phyloP scores from a whole-genome alignment of 2,329 filamentous ascomycete species.

The Neonectria faginata region DNA sequence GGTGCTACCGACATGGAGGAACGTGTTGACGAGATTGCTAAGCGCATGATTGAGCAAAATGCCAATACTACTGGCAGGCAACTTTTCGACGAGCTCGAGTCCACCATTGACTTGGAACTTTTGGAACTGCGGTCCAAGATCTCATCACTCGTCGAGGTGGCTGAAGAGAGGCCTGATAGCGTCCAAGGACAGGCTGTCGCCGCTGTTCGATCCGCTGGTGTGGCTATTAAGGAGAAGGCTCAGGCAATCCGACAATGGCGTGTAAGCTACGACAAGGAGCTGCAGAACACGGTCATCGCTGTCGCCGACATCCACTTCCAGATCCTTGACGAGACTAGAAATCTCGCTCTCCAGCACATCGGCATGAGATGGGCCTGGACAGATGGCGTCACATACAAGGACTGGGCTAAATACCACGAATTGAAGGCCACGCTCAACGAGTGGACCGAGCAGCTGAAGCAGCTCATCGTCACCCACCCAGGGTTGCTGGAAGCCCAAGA shows the following conservation, averaged over 20 bases:
- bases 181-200: conserved; percentile 58
- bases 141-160: conserved; percentile 68
- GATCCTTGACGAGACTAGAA: conserved; percentile 84
- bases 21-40: conserved; percentile 69
- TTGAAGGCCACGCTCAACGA: conserved; percentile 84
- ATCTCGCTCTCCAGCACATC: conserved; percentile 88
- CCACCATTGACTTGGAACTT: conserved; percentile 73
- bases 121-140: conserved; percentile 75
- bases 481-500: conserved; percentile 76
- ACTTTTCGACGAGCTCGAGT: conserved; percentile 76
- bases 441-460: conserved; percentile 86
- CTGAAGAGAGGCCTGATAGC: conserved; percentile 57
- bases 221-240: conserved; percentile 80
- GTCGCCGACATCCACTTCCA: conserved; percentile 84
- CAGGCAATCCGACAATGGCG: conserved; percentile 84
- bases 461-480: conserved; percentile 79
- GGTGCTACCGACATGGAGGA: conserved; percentile 80
- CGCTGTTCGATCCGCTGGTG: conserved; percentile 74
- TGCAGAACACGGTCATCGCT: conserved; percentile 74
- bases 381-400: conserved; percentile 94
- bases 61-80: conserved; percentile 74
- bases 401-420: conserved; percentile 95
- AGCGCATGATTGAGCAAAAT: conserved; percentile 70
- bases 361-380: conserved; percentile 97
- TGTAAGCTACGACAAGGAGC: conserved; percentile 75